These are phyloP conservation scores for Acmispon strigosus DNA, from an alignment of 306 rosid species.

Conservation along the genomic window DNA sequence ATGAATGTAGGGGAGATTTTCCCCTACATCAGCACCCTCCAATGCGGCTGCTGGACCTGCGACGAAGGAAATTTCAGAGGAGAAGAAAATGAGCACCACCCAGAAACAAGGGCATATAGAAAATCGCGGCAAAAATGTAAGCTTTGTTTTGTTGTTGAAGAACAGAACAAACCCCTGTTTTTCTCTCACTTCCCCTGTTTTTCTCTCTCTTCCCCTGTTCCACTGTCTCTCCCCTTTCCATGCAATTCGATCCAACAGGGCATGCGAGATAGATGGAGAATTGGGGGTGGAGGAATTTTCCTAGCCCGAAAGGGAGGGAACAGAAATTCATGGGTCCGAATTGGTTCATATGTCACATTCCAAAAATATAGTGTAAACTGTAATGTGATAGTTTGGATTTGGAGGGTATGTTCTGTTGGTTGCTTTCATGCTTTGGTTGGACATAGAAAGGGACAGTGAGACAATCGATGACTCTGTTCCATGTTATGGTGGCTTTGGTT, in stretches of 20 bases:
- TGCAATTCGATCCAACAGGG: not conserved
- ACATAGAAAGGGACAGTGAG: not conserved
- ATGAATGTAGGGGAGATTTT: slow-evolving; percentile 26
- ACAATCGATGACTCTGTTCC: not conserved
- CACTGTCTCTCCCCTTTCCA: not conserved
- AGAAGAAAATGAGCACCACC: not conserved
- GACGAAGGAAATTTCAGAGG: not conserved
- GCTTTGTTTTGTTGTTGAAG: not conserved
- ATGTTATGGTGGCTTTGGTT: slow-evolving; percentile 6
- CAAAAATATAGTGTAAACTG: not conserved
- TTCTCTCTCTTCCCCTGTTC: not conserved
- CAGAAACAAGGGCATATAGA: slow-evolving; percentile 14
- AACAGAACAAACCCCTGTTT: slow-evolving; percentile 8
- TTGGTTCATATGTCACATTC: slow-evolving; percentile 14
- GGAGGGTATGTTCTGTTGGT: slow-evolving; percentile 25
- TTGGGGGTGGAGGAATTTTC: slow-evolving; percentile 15
- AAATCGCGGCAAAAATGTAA: not conserved
- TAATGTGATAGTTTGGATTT: slow-evolving; percentile 38
- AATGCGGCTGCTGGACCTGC: slow-evolving; percentile 20
- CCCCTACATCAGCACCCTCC: slow-evolving; percentile 49
- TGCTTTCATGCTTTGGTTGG: not conserved
- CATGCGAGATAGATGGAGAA: slow-evolving; percentile 43
- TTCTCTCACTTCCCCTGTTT: slow-evolving; percentile 13
- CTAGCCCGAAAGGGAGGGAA: slow-evolving; percentile 44
- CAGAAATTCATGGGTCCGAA: slow-evolving; percentile 49